phyloP scores from a whole-genome alignment of 108 stramenopile species.

The Pseudonitzschia multistriata region DNA sequence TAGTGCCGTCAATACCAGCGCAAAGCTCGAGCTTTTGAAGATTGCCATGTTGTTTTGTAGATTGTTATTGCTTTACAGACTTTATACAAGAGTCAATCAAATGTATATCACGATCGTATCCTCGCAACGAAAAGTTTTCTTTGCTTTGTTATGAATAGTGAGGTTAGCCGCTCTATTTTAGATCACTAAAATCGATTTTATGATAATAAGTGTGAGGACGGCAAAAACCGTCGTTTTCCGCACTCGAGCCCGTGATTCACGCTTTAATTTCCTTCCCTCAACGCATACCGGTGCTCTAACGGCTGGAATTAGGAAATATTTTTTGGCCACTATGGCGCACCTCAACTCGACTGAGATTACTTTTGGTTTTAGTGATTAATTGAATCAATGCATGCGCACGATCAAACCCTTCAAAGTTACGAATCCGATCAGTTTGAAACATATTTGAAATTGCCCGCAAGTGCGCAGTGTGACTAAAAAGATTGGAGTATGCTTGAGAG shows the following conservation, averaged over 20 bases:
- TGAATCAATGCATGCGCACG: not conserved
- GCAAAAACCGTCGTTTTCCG: not conserved
- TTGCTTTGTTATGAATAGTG: not conserved
- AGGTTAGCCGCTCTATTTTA: not conserved
- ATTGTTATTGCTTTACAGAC: not conserved
- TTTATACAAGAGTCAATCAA: not conserved
- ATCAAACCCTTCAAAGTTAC: not conserved
- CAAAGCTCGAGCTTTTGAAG: not conserved
- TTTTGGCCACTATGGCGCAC: not conserved
- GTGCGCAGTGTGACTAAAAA: not conserved
- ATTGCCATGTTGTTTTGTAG: not conserved
- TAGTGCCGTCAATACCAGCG: not conserved
- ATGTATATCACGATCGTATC: not conserved
- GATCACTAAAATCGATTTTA: not conserved
- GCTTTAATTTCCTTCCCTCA: not conserved
- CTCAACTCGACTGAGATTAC: not conserved
- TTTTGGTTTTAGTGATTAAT: not conserved
- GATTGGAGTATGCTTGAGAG: too few species aligned
- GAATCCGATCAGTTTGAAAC: not conserved
- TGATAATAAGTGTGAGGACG: not conserved
- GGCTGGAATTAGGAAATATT: not conserved
- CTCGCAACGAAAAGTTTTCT: not conserved
- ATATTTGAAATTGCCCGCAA: not conserved
- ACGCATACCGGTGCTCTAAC: constrained; percentile 6
- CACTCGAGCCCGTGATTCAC: not conserved